A percentile compares a stretch with the other conserved stretches of the same genome.
These are phyloP conservation scores for Cyberlindnera maclurae DNA, from an alignment of 805 yeast genomes.

Conservation along the genomic window DNA sequence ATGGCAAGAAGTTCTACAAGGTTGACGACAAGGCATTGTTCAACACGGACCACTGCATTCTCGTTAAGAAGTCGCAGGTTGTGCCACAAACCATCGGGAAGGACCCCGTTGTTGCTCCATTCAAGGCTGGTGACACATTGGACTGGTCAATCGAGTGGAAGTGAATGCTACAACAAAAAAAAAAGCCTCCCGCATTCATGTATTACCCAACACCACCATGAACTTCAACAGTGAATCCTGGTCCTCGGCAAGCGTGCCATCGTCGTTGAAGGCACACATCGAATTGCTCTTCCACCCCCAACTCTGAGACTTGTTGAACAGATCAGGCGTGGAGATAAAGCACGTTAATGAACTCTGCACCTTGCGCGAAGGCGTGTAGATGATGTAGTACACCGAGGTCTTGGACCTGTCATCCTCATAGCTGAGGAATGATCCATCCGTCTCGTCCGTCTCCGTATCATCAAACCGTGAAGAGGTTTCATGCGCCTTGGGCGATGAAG, in stretches of 20 bases:
- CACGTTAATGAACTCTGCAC: slow-evolving; percentile 40
- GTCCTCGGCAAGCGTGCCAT: slow-evolving; percentile 37
- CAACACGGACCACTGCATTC: slow-evolving; percentile 39
- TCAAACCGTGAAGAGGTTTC: slow-evolving; percentile 4
- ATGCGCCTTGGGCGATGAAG: not conserved
- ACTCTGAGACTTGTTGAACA: slow-evolving; percentile 45
- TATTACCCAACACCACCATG: slow-evolving; percentile 42
- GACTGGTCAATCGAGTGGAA: slow-evolving; percentile 75
- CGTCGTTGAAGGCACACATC: slow-evolving; percentile 44
- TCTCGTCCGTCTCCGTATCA: slow-evolving; percentile 20
- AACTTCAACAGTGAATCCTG: slow-evolving; percentile 40
- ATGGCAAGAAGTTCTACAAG: slow-evolving; percentile 67
- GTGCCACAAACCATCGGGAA: slow-evolving; percentile 55
- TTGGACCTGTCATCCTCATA: slow-evolving; percentile 42
- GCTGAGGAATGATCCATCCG: slow-evolving; percentile 21
- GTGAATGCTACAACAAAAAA: slow-evolving; percentile 3
- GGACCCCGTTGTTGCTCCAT: slow-evolving; percentile 64
- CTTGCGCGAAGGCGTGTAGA: slow-evolving; percentile 46
- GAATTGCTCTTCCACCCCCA: slow-evolving; percentile 59
- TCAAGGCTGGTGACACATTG: slow-evolving; percentile 72
- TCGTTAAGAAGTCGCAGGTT: slow-evolving; percentile 44
- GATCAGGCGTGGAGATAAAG: slow-evolving; percentile 48
- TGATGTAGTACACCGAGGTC: slow-evolving; percentile 44
- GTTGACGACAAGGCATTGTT: slow-evolving; percentile 39
- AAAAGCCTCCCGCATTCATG: slow-evolving; percentile 16